A percentile compares a stretch with the other conserved stretches of the same genome.
phyloP scores from a whole-genome alignment of 352 stramenopile species.

The Globisporangium nodosum region DNA sequence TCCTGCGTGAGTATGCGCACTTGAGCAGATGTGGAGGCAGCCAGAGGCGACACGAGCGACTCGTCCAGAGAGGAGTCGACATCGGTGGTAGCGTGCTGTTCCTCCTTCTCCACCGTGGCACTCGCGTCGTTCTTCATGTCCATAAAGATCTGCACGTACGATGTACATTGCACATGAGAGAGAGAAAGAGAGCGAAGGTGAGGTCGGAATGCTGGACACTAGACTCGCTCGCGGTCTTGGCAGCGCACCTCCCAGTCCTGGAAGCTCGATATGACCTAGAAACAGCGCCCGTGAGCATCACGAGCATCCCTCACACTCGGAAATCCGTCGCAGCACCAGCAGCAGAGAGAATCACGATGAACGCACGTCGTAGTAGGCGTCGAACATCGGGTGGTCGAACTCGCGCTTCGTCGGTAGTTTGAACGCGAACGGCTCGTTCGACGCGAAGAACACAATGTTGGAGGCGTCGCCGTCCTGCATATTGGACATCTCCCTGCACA shows the following conservation, averaged over 20 bases:
- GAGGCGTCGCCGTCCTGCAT: conserved; percentile 24
- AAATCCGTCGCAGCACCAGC: neutral
- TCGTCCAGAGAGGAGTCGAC: neutral
- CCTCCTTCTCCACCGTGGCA: neutral
- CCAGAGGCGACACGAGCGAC: neutral
- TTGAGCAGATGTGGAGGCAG: conserved; percentile 3
- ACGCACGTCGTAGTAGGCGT: conserved; percentile 61
- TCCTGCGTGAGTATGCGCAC: conserved; percentile 44
- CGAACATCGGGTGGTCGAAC: conserved; percentile 35
- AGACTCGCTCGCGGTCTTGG: neutral
- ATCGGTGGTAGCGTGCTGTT: neutral
- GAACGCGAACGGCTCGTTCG: conserved; percentile 60
- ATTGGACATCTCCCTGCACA: conserved; percentile 41
- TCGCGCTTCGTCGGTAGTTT: conserved; percentile 39
- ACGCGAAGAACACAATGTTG: conserved; percentile 80
- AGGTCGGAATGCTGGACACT: neutral
- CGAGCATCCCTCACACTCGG: too few relatives aligned
- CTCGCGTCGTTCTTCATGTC: neutral
- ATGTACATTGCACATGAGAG: neutral
- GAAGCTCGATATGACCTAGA: conserved; percentile 9
- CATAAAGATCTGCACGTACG: neutral
- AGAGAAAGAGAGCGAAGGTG: neutral
- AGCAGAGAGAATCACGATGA: neutral
- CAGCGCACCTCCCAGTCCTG: conserved; percentile 10
- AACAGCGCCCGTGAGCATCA: neutral